Evolutionary conservation across 2,329 filamentous ascomycete genomes (phyloP).

Genomic region (Pyricularia sp.): DNA sequence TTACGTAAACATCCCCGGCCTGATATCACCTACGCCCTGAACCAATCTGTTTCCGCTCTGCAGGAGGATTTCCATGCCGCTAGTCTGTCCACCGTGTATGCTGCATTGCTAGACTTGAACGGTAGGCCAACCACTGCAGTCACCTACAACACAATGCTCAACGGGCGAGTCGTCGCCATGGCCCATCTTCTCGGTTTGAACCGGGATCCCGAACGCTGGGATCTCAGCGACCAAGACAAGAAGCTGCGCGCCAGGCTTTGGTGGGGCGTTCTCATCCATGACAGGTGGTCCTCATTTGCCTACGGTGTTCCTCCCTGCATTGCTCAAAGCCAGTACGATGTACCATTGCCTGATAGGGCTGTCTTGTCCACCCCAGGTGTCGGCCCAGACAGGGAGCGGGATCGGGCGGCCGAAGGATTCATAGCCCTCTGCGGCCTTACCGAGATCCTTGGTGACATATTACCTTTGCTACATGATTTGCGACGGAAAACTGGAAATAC

Average conservation of each 20-base stretch:
- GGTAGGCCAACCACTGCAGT: conserved; percentile 52
- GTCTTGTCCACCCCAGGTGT: background rate
- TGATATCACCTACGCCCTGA: conserved; percentile 52
- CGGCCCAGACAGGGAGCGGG: background rate
- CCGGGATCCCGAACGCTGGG: conserved; percentile 40
- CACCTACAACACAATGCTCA: conserved; percentile 43
- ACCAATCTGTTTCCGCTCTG: conserved; percentile 49
- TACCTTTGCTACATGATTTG: conserved; percentile 13
- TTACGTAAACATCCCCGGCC: conserved; percentile 37
- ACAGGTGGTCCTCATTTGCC: conserved; percentile 44
- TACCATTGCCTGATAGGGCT: conserved; percentile 22
- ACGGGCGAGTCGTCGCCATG: conserved; percentile 41
- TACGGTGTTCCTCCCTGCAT: conserved; percentile 44
- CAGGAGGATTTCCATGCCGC: conserved; percentile 51
- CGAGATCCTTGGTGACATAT: conserved; percentile 26
- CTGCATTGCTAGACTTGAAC: conserved; percentile 48
- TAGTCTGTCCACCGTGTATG: conserved; percentile 47
- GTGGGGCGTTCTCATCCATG: conserved; percentile 46
- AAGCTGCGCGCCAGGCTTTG: conserved; percentile 41
- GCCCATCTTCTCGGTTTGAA: conserved; percentile 46
- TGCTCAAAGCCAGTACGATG: conserved; percentile 34
- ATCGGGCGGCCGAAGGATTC: conserved; percentile 21
- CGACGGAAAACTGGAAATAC: conserved; percentile 6
- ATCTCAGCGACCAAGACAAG: conserved; percentile 41
- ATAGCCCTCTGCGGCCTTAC: conserved; percentile 34